Conservation (phyloP, 2,329 filamentous ascomycete genomes). For the Sporothrix schenckii region DNA sequence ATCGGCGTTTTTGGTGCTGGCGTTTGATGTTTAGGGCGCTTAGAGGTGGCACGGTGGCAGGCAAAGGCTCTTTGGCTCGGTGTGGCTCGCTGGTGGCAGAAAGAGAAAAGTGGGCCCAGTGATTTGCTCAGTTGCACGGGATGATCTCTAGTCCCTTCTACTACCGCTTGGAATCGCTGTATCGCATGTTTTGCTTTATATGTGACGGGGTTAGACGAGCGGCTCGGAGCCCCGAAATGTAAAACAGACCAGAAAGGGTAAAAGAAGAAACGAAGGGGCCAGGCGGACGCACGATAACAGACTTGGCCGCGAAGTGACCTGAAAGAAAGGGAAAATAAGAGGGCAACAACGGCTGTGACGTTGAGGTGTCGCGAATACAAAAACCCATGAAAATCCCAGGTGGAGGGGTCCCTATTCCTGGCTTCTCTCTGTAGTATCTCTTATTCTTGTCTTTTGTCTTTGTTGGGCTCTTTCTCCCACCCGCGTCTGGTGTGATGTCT, state of each 20-base stretch:
- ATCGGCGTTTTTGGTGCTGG: background rate
- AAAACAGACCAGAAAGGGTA: slow-evolving; percentile 13
- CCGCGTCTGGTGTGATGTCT: background rate
- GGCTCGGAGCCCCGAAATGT: slow-evolving; percentile 25
- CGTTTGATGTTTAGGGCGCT: slow-evolving; percentile 7
- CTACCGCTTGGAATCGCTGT: background rate
- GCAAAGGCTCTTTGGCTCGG: background rate
- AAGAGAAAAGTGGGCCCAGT: background rate
- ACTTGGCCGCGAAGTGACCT: background rate
- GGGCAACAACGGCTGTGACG: too few relatives aligned
- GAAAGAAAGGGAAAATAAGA: background rate
- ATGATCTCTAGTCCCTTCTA: background rate
- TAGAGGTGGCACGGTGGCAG: background rate
- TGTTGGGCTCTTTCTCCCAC: background rate
- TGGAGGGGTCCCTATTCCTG: background rate
- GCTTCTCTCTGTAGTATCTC: too few relatives aligned
- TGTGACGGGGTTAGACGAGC: slow-evolving; percentile 3
- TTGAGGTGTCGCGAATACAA: too few relatives aligned
- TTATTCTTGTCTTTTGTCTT: background rate
- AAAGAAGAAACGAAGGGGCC: background rate
- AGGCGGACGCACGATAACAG: background rate
- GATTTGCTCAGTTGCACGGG: background rate
- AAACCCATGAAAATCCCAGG: background rate
- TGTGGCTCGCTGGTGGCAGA: background rate
- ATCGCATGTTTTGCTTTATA: background rate